Percentiles rank a stretch among this genome's conserved stretches.
These are phyloP conservation scores for Exophiala alcalophila DNA, from an alignment of 2,329 filamentous ascomycete species.

Conservation along the genomic window DNA sequence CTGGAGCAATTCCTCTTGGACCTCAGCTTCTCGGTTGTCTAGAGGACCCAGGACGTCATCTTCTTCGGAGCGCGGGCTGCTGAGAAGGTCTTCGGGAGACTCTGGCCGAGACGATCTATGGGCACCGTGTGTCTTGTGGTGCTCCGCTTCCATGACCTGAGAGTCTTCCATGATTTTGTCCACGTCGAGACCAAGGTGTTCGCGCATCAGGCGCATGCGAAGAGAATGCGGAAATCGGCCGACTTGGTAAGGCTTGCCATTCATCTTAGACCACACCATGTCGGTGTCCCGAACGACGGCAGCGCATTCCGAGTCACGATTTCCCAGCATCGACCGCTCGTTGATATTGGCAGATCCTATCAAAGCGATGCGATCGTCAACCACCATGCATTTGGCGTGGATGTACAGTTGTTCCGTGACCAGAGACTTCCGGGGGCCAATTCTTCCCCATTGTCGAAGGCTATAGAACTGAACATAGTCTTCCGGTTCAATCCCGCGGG, in stretches of 20 bases:
- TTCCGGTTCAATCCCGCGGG: conserved; percentile 81
- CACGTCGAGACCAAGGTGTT: conserved; percentile 93
- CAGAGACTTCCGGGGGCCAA: conserved; percentile 75
- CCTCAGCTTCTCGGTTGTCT: conserved; percentile 33
- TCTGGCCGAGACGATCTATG: conserved; percentile 41
- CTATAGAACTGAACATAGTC: conserved; percentile 96
- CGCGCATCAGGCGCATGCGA: conserved; percentile 89
- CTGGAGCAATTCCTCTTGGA: conserved; percentile 53
- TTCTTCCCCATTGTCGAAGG: conserved; percentile 85
- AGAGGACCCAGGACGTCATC: conserved; percentile 16
- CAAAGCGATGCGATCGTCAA: conserved; percentile 87
- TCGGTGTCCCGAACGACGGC: conserved; percentile 89
- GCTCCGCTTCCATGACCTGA: conserved; percentile 63
- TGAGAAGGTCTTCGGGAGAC: conserved; percentile 27
- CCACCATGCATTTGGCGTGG: conserved; percentile 93
- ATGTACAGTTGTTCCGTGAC: conserved; percentile 98
- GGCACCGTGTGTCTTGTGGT: conserved; percentile 47
- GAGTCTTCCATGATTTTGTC: conserved; percentile 85
- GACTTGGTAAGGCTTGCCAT: conserved; percentile 80
- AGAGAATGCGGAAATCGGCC: conserved; percentile 90
- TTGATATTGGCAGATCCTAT: conserved; percentile 99
- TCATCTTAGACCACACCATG: conserved; percentile 90
- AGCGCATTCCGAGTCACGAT: conserved; percentile 86
- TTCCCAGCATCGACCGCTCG: conserved; percentile 90
- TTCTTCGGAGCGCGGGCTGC: conserved; percentile 15